These are phyloP conservation scores for Yamadazyma kitorensis DNA, from an alignment of 805 yeast species.

Conservation along the genomic window DNA sequence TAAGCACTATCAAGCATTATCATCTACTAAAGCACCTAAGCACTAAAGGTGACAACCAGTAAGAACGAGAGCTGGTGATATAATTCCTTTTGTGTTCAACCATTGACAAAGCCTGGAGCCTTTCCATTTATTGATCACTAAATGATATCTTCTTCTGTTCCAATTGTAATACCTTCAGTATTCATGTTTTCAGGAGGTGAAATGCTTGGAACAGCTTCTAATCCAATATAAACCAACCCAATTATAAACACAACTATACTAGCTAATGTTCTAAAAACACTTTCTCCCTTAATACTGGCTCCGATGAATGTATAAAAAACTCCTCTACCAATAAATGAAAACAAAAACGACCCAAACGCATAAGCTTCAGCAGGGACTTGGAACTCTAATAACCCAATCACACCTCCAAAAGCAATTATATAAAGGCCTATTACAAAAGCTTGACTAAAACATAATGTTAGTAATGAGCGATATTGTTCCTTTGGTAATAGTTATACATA, in stretches of 20 bases:
- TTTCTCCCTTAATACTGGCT: slow-evolving; percentile 44
- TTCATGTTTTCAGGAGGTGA: slow-evolving; percentile 83
- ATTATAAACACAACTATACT: slow-evolving; percentile 55
- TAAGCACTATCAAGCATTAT: too few species aligned
- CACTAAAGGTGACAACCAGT: too few species aligned
- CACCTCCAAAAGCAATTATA: slow-evolving; percentile 52
- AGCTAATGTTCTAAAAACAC: slow-evolving; percentile 54
- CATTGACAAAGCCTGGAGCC: too few species aligned
- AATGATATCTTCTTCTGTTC: slow-evolving; percentile 40
- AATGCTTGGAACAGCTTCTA: slow-evolving; percentile 72
- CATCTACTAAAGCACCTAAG: too few species aligned
- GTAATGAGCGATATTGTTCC: neutral
- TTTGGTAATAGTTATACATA: slow-evolving; percentile 24
- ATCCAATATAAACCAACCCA: slow-evolving; percentile 57
- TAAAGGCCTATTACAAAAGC: slow-evolving; percentile 56
- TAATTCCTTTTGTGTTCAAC: too few species aligned
- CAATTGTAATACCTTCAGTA: slow-evolving; percentile 39
- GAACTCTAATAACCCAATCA: slow-evolving; percentile 49
- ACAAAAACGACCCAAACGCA: slow-evolving; percentile 63
- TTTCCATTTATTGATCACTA: too few species aligned
- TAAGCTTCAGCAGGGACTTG: slow-evolving; percentile 58
- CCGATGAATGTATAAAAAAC: slow-evolving; percentile 42
- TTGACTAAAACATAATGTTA: slow-evolving; percentile 10
- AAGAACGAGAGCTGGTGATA: too few species aligned
- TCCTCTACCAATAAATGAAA: slow-evolving; percentile 75